Percentiles rank a stretch among this genome's conserved stretches.
Evolutionary conservation across 1,139 yeast genomes (phyloP).

Genomic region (Kodamaea alishanica): DNA sequence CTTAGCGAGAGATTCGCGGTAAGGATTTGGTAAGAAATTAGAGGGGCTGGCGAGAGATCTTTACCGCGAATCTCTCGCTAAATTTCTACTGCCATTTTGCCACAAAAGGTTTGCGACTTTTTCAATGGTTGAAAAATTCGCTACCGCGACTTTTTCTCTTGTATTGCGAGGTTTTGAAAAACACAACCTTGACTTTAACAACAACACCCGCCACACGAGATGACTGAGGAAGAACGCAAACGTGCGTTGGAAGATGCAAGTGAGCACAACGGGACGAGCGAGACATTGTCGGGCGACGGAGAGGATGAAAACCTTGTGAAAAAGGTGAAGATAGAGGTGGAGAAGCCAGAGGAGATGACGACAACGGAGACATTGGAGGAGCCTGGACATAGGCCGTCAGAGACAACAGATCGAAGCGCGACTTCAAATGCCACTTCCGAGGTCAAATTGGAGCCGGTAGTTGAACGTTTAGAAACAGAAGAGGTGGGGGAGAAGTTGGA

Average conservation of each 20-base stretch:
- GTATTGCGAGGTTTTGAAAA: too few relatives aligned
- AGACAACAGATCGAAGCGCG: too few relatives aligned
- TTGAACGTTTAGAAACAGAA: not conserved
- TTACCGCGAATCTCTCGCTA: too few relatives aligned
- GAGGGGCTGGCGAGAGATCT: too few relatives aligned
- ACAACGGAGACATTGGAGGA: not conserved
- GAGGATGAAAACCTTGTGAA: constrained; percentile 1
- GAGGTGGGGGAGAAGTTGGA: not conserved
- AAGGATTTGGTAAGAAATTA: too few relatives aligned
- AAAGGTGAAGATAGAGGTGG: not conserved
- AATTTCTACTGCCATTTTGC: too few relatives aligned
- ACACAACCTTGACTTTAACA: not conserved
- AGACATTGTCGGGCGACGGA: not conserved
- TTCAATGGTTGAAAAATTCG: too few relatives aligned
- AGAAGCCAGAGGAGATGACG: not conserved
- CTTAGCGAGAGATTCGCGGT: too few relatives aligned
- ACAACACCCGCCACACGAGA: not conserved
- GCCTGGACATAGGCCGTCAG: too few relatives aligned
- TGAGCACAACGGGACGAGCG: constrained; percentile 2
- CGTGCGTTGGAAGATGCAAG: not conserved
- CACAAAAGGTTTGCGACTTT: too few relatives aligned
- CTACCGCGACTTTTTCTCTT: too few relatives aligned
- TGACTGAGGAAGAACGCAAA: constrained; percentile 7
- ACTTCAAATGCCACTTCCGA: not conserved
- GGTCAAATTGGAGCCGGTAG: not conserved